Evolutionary conservation across 1,139 yeast genomes (phyloP), one percentile per base, ranked within the genome.

Genomic region (Debaryomycetaceae sp.): DNA sequence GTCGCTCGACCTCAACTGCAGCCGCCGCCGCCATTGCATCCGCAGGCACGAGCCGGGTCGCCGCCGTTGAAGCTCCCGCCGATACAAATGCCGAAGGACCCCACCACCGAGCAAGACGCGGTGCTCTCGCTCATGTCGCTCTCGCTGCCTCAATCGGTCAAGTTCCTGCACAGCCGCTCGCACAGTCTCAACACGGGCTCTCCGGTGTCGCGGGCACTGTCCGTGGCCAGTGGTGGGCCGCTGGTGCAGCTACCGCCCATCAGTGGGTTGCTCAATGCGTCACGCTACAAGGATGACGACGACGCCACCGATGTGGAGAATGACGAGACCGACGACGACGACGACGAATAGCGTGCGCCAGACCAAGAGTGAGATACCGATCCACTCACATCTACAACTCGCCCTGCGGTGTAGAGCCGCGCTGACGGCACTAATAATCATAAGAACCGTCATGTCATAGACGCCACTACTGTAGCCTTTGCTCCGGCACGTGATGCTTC

Each of bases 51-150:
- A n/a, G n/a, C n/a, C n/a, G n/a, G 34, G 25, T 16, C 16, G 18
- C 15, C 34, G 10, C 35, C 43, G 4, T 30, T 36, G 16, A 49
- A 51, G 31, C 45, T 61, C 19, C 67, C 68, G 1, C 63, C 67
- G 6, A 38, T 61, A 15, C 59, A 56, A 29, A 44, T 58, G 4
- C 58, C 61, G n/a, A 29, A 45, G 11, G 43, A 42, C 12, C 16
- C 30, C 8, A 21, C 15, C 6, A 57, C 49, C 37, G 73, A 65
- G 38, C 68, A 65, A 40, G 73, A 65, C 30, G 73, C 73, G 1
- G 68, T 65, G 9, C 47, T 56, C 30, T 64, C 71, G 12, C 49
- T 66, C 32, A 66, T 66, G 72, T 62, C 71, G 23, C 49, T 66
- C 29, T 56, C 71, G 20, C 61, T 70, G 4, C 71, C 72, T 2